Percentiles rank a stretch among this genome's conserved stretches.
Evolutionary conservation across 2,329 filamentous ascomycete genomes (phyloP).

Genomic region (Zymoseptoria tritici): DNA sequence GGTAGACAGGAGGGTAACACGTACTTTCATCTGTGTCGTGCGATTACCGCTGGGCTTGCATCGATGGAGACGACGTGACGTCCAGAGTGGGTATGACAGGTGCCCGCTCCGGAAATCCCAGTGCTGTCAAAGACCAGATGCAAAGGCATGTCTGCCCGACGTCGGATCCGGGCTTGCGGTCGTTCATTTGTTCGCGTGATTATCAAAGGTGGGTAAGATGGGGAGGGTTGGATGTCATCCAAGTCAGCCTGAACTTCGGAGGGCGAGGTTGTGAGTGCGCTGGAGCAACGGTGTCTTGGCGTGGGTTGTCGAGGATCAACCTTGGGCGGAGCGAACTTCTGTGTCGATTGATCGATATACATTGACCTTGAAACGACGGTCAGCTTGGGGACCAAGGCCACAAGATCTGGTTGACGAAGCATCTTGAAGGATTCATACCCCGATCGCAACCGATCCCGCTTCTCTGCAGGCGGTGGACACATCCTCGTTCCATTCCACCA

Average conservation of each 20-base stretch:
- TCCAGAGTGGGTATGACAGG: neutral
- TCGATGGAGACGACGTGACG: neutral
- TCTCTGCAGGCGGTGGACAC: neutral
- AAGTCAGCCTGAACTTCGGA: neutral
- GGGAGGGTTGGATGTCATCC: neutral
- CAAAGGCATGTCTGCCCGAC: neutral
- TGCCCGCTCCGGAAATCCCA: neutral
- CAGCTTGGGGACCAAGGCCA: neutral
- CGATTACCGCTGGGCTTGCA: neutral
- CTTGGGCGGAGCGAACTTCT: neutral
- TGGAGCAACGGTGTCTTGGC: neutral
- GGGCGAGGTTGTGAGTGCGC: neutral
- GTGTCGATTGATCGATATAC: neutral
- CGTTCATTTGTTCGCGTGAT: neutral
- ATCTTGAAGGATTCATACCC: neutral
- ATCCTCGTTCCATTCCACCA: neutral
- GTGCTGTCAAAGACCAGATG: neutral
- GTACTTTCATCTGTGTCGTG: neutral
- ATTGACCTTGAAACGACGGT: neutral
- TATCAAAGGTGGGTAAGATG: neutral
- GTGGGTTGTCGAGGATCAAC: neutral
- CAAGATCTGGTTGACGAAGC: neutral
- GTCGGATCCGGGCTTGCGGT: neutral
- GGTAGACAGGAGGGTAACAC: neutral
- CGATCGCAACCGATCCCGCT: neutral